Percentiles rank a stretch among this genome's conserved stretches.
Conservation (phyloP, 164 flowering plant genomes). For the Chimonanthus praecox region DNA sequence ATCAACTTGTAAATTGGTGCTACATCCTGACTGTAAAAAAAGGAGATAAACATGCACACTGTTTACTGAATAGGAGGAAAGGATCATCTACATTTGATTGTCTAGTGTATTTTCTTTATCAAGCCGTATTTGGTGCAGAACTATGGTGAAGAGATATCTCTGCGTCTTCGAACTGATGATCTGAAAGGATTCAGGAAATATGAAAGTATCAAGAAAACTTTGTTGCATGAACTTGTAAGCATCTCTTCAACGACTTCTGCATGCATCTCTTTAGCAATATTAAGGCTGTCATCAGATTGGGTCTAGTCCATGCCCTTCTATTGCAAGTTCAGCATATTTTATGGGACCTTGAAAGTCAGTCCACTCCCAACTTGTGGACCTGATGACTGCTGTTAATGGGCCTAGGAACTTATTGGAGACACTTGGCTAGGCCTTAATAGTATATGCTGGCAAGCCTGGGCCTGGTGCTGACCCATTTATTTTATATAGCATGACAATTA, state of each 20-base stretch:
- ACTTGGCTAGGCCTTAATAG: no score
- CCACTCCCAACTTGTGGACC: not conserved
- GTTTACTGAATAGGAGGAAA: not conserved
- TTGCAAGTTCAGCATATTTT: not conserved
- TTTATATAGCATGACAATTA: no score
- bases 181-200: slow-evolving; percentile 96
- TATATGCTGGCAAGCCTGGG: no score
- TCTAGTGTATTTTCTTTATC: not conserved
- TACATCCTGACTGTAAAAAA: no score
- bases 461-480: no score
- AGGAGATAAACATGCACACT: not conserved
- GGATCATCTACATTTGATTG: not conserved
- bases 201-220: slow-evolving; percentile 83
- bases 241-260: not conserved
- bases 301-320: not conserved
- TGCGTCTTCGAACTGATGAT: slow-evolving; percentile 97
- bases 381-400: not conserved
- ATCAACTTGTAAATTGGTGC: no score
- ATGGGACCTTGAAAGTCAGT: not conserved
- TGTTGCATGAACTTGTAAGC: slow-evolving; percentile 94
- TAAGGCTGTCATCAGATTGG: not conserved
- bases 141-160: slow-evolving; percentile 94
- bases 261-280: not conserved
- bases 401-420: not conserved
- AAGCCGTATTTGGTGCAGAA: slow-evolving; percentile 41